Base-by-base conservation (phyloP, 805 yeast genomes). In the Torulaspora microellipsoides region DNA sequence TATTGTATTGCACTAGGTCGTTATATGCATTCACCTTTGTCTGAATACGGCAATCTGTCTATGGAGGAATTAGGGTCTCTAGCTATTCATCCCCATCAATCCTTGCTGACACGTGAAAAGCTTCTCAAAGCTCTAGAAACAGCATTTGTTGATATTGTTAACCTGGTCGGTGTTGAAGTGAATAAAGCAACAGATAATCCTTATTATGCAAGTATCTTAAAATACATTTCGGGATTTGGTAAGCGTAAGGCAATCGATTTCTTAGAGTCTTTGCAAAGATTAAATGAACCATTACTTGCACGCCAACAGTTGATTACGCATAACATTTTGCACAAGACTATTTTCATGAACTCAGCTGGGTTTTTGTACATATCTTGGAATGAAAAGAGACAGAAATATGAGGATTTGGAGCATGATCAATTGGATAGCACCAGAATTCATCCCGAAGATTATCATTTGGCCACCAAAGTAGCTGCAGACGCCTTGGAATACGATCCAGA, bases 401-500 rank as follows among this genome's bases (percentile, higher is more conserved):
- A 68, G 47, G 72, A 80, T 46, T 69, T 78, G n/a, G 80, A 81
- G 23, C 76, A 83, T 29, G 97, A 91, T 58, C 72, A 84, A 34
- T 73, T 93, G 53, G 99, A 93, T 64, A 90, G 93, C 39, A 93
- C 99, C 0, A 78, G 99, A 68, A 89, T 93, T 36, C 99, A 93
- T 58, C 98, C 98, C 7, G 98, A 93, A 66, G 99, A 93, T 67
- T 93, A 93, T 63, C 95, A 87, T 51, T 73, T 93, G 54, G 98
- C 97, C 3, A 79, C 93, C 39, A 93, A 93, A 64, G 93, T 93
- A 90, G 98, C 97, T 7, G 93, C 96, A 1, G 99, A 93, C 70
- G 98, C 99, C 1, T 74, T 93, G 52, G 99, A 91, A 62, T 76
- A 90, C 51, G 96, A 89, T 56, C 99, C 95, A 57, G 98, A 91